A percentile compares a stretch with the other conserved stretches of the same genome.
phyloP scores from a whole-genome alignment of 306 rosid genomes.

The Albizia julibrissin region DNA sequence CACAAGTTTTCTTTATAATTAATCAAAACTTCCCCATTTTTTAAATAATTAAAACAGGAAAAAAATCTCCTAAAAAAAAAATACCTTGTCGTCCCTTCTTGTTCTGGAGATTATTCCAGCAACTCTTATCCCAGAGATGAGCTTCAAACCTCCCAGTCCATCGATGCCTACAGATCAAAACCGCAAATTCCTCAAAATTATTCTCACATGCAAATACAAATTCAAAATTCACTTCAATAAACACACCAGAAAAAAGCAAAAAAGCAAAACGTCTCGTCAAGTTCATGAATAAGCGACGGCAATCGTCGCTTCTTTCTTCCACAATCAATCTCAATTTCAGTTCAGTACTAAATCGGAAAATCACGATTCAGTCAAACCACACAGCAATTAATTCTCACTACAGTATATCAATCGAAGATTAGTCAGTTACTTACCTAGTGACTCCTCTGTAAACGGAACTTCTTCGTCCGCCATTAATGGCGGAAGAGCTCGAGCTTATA shows the following conservation, averaged over 20 bases:
- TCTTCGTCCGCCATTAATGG: slow-evolving; percentile 9
- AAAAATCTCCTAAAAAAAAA: not conserved
- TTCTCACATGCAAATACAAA: slow-evolving; percentile 24
- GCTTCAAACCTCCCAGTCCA: slow-evolving; percentile 99
- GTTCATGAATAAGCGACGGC: not conserved
- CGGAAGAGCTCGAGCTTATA: not conserved
- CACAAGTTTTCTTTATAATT: slow-evolving; percentile 24
- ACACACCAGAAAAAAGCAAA: not conserved
- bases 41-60: not conserved
- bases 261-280: not conserved
- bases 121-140: slow-evolving; percentile 93
- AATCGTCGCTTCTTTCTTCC: not conserved
- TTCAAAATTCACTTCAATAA: not conserved
- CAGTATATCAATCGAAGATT: not conserved
- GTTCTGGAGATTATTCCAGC: slow-evolving; percentile 83
- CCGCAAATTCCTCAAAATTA: not conserved
- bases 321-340: not conserved
- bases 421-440: not conserved
- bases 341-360: not conserved
- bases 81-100: slow-evolving; percentile 95
- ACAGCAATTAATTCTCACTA: not conserved
- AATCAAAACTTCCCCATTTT: not conserved
- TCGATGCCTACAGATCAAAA: slow-evolving; percentile 65
- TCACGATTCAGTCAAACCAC: not conserved
- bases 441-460: slow-evolving; percentile 15